Base-by-base conservation (phyloP, 768 basidiomycete genomes). In the Trametes cubensis region DNA sequence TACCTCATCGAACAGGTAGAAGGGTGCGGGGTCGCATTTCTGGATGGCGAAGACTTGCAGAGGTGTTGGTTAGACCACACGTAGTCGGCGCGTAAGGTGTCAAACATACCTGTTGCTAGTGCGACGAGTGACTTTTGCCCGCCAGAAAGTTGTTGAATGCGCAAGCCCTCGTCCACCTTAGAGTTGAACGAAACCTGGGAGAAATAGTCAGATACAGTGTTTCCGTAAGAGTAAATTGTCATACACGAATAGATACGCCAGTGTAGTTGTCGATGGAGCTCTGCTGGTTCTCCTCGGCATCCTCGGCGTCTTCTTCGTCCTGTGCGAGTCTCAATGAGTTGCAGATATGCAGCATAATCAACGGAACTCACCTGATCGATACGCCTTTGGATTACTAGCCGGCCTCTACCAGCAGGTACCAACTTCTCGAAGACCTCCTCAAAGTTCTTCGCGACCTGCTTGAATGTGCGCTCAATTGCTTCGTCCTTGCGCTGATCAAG, bases 1-100 rank as follows among this genome's bases (percentile, higher is more conserved):
- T 62, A 88, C 89, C 80, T 98, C 97, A 72, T 99, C 97, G 69
- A 99, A 98, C n/a, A 99, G 81, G 75, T 98, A 98, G 79, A 99
- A 99, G 2, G 97, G 97, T 0, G 97, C 96, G 2, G 97, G 97
- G 70, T 99, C 97, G 72, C 96, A 98, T 76, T 97, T 98, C 76
- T 99, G 97, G 67, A 98, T 98, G 17, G 96, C 94, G 70, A 99
- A 98, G 25, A 99, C 95, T 92, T 23, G 7, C 39, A 17, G 25
- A 13, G 11, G 28, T 7, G 11, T 1, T 48, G 8, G 13, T 41
- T 20, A 45, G 26, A 41, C 25, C 28, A 2, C 25, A 28, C 53
- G 26, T 10, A 2, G 23, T 4, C n/a, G 51, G 54, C 20, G 21
- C n/a, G 13, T 4, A 39, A 2, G n/a, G n/a, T 20, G 15, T 6